Conservation (phyloP, 768 basidiomycete genomes). For the Podaxis sp. region DNA sequence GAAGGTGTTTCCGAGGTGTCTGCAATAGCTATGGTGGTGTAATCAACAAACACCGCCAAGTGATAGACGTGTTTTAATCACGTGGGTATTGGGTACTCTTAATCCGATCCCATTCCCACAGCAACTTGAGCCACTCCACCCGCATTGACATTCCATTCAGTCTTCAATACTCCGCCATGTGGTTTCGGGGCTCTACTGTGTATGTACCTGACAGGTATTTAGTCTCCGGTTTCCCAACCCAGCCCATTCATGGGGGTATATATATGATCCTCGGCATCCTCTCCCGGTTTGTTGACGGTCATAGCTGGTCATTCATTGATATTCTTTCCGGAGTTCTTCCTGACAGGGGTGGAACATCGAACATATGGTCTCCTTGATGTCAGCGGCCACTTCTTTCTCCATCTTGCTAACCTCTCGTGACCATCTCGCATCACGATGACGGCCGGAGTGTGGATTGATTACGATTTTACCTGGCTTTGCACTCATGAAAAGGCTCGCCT, state of each 20-base stretch:
- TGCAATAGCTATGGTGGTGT: neutral
- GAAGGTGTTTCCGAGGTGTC: neutral
- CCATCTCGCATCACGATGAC: neutral
- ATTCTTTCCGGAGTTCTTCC: too few relatives aligned
- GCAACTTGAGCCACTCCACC: too few relatives aligned
- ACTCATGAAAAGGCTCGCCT: neutral
- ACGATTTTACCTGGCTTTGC: neutral
- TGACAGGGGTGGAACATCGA: neutral
- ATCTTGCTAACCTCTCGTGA: neutral
- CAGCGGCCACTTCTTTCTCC: constrained; percentile 3
- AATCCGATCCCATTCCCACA: too few relatives aligned
- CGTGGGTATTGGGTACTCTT: neutral
- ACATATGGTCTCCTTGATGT: neutral
- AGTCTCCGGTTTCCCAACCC: too few relatives aligned
- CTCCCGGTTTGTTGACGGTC: too few relatives aligned
- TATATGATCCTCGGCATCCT: too few relatives aligned
- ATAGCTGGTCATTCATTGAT: too few relatives aligned
- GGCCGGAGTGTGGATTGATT: neutral
- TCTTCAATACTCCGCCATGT: too few relatives aligned
- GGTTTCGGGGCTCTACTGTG: too few relatives aligned
- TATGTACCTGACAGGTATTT: too few relatives aligned
- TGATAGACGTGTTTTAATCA: neutral
- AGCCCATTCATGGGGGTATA: too few relatives aligned
- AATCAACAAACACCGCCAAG: constrained; percentile 16
- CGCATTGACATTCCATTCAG: too few relatives aligned